Percentiles rank a stretch among this genome's conserved stretches.
These are phyloP conservation scores for Candida cerambycidarum DNA, from an alignment of 805 yeast species.

Conservation along the genomic window DNA sequence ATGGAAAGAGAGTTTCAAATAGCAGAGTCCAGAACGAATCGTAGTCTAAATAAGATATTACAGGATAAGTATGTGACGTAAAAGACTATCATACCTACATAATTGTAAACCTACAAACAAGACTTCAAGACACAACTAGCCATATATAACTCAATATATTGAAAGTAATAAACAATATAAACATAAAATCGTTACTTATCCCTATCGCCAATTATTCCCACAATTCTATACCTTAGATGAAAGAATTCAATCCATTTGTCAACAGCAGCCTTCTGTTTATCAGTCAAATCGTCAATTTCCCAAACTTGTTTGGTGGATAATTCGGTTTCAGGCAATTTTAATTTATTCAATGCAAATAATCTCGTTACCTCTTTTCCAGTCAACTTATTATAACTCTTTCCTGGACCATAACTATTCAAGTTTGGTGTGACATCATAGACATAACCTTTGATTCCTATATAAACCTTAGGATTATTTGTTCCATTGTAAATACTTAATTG, in stretches of 20 bases:
- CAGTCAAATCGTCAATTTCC: conserved; percentile 53
- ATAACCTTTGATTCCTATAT: conserved; percentile 72
- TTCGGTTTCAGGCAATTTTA: conserved; percentile 16
- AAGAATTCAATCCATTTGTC: conserved; percentile 76
- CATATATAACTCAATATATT: too few relatives aligned
- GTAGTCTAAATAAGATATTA: conserved; percentile 24
- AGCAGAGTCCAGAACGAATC: conserved; percentile 30
- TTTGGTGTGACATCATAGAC: conserved; percentile 78
- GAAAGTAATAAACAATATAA: too few relatives aligned
- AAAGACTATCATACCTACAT: too few relatives aligned
- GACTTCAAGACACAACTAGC: too few relatives aligned
- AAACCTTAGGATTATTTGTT: conserved; percentile 41
- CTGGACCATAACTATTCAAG: conserved; percentile 69
- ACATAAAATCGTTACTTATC: too few relatives aligned
- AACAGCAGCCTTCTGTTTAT: conserved; percentile 57
- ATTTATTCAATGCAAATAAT: conserved; percentile 65
- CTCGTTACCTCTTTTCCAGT: conserved; percentile 79
- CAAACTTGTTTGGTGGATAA: conserved; percentile 23
- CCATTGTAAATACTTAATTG: conserved; percentile 37
- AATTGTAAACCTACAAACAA: too few relatives aligned
- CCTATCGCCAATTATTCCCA: conserved; percentile 38
- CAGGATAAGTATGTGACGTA: conserved; percentile 21
- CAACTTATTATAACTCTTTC: conserved; percentile 66
- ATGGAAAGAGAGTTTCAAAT: conserved; percentile 21
- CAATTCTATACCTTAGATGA: conserved; percentile 42